These are phyloP conservation scores for Aspergillus saccharolyticus DNA, from an alignment of 495 filamentous ascomycete species.

Conservation along the genomic window DNA sequence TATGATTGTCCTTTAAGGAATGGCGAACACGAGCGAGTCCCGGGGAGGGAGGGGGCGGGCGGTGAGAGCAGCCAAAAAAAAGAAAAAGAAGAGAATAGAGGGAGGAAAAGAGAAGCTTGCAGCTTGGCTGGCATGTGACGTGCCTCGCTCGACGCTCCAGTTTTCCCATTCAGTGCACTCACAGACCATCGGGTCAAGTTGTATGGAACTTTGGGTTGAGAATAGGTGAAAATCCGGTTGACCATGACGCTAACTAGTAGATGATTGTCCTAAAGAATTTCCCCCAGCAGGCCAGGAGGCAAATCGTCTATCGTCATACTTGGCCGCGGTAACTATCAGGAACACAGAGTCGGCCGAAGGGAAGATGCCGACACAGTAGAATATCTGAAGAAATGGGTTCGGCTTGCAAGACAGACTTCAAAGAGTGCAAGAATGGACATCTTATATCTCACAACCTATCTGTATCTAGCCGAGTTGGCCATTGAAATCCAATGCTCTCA, in stretches of 20 bases:
- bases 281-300: neutral
- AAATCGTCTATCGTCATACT: neutral
- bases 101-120: neutral
- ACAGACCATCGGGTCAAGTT: too few species aligned
- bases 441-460: too few species aligned
- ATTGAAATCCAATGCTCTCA: too few species aligned
- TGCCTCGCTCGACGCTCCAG: neutral
- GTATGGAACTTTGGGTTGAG: neutral
- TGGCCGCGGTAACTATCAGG: neutral
- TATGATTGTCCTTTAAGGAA: neutral
- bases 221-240: neutral
- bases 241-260: neutral
- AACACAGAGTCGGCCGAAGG: too few species aligned
- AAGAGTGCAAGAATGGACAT: too few species aligned
- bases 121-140: constrained; percentile 6
- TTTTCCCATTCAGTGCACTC: neutral
- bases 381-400: too few species aligned
- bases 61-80: neutral
- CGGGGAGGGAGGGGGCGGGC: neutral
- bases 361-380: too few species aligned
- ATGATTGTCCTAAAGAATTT: neutral
- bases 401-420: too few species aligned
- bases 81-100: neutral
- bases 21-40: neutral
- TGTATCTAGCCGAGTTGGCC: too few species aligned